A percentile compares a stretch with the other conserved stretches of the same genome.
Conservation (phyloP, 2,329 filamentous ascomycete genomes). For the Emergomyces pasteurianus region DNA sequence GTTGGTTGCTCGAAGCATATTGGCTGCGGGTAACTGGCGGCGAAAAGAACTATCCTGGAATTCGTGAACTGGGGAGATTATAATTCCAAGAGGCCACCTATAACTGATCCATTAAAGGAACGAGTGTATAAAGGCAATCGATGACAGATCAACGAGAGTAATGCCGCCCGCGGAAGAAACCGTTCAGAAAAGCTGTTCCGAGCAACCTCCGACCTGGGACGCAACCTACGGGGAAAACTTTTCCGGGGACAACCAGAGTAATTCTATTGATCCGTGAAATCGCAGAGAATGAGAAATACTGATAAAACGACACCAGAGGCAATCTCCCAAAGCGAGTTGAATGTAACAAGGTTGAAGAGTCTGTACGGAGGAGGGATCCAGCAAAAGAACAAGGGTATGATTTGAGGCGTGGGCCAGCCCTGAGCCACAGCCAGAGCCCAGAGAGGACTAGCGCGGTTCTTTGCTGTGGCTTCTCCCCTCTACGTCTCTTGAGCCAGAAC, state of each 20-base stretch:
- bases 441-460: background rate
- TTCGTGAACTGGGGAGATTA: background rate
- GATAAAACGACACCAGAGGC: background rate
- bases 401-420: background rate
- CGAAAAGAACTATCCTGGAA: background rate
- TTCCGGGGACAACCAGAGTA: background rate
- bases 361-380: too few relatives aligned
- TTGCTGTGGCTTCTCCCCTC: background rate
- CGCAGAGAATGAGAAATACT: background rate
- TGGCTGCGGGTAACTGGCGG: background rate
- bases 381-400: background rate
- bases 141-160: background rate
- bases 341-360: background rate
- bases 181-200: background rate
- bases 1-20: conserved; percentile 8
- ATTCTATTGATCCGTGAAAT: background rate
- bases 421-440: background rate
- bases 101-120: background rate
- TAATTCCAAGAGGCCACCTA: background rate
- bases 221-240: background rate
- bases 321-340: background rate
- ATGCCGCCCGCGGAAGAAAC: background rate
- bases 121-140: background rate
- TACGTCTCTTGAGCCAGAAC: background rate
- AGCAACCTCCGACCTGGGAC: background rate